Evolutionary conservation across 441 rosid species (phyloP), one percentile per base, ranked within the genome.

Genomic region (Viola pubescens): DNA sequence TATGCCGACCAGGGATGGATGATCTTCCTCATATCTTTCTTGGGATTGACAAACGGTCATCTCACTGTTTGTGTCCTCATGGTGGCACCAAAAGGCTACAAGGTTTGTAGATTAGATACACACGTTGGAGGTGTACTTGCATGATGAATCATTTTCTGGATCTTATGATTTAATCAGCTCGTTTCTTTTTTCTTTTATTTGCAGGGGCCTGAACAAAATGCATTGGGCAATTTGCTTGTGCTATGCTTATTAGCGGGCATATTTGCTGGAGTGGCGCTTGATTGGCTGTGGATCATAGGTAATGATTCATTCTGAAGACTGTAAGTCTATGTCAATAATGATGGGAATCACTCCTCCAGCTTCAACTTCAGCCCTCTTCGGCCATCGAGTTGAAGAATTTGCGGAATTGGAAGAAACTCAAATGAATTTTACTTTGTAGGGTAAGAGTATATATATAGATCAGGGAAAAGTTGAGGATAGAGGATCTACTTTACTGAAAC

Each of bases 231-330:
- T 66, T 45, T 91, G 63, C 82, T 89, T 44, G 89, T 89, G 53
- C 50, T 85, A 6, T 89, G 76, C 65, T 52, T 85, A 5, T 26
- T 80, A 58, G 82, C 74, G 0, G 98, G 98, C 42, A 65, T 84
- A 62, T 76, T 84, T 72, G 68, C 83, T 1, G 97, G 98, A 5
- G 82, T 80, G 67, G 13, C 88, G 12, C 83, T 89, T 43, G 95
- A 78, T 60, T 91, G 97, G 97, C 66, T 91, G 68, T 92, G 98
- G 97, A 84, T 92, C 46, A 83, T 92, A 52, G 94, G 95, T n/a
- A 87, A 83, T 4, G 39, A 68, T 58, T 76, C 76, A 7, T 85
- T 82, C 48, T 75, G 50, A 71, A 50, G 50, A 62, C 54, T 47
- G 39, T 54, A 39, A 4, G 47, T 51, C 11, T 48, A 14, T 48